Base-by-base conservation (phyloP, 352 stramenopile genomes). In the Globisporangium perplexum region DNA sequence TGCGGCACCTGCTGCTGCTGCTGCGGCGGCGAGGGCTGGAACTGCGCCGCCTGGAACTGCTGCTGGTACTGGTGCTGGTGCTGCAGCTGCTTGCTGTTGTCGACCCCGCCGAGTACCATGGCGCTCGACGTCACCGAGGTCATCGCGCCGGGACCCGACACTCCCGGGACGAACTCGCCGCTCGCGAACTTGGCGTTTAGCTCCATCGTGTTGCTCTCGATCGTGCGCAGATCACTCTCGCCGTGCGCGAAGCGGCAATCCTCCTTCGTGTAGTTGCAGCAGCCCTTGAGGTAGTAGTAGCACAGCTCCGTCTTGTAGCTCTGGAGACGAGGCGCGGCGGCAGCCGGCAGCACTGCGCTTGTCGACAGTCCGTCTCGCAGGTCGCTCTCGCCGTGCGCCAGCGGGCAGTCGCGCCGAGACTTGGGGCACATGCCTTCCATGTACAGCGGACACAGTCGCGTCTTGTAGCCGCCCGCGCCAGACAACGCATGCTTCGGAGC, bases 231-330 rank as follows among this genome's bases (percentile, higher is more conserved):
- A 28, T 94, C 83, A 45, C 64, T 75, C 60, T 90, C 78, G 4
- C 83, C 83, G 41, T 94, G 83, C n/a, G 83, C 83, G 33, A 94
- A 94, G n/a, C 83, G 74, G 26, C 83, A 94, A 47, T 94, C 83
- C 5, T 92, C 83, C 60, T 88, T 94, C 4, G 81, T 74, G 66
- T 90, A 94, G 65, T 94, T 94, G 73, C 83, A 94, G 59, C 84
- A 90, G 26, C 83, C 83, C 44, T 92, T 91, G 26, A 94, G 65
- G 51, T 90, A 94, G 63, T 92, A 94, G 62, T 91, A 94, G 68
- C 83, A 94, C 43, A 94, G 57, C 62, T 94, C 80, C 0, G 83
- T 94, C 79, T 94, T 94, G 75, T 94, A 94, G 60, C 83, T 94
- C 62, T 94, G 80, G 33, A 92, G 61, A 31, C 83, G 70, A 47